Percentiles rank a stretch among this genome's conserved stretches.
Conservation (phyloP, 805 yeast genomes). For the Barnettozyma populi region DNA sequence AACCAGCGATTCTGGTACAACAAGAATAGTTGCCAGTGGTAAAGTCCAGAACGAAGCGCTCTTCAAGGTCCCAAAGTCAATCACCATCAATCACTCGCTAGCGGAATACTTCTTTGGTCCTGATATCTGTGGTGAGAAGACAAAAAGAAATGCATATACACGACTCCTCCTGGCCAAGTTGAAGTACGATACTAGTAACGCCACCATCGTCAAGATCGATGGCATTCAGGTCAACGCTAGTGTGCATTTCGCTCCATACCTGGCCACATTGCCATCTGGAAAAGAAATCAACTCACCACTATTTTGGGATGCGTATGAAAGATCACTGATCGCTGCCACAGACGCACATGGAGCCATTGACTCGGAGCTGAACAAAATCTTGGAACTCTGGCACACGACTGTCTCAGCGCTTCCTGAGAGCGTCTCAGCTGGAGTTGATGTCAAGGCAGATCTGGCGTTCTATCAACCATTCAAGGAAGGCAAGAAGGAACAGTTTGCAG, state of each 20-base stretch:
- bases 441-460: conserved; percentile 24
- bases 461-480: conserved; percentile 23
- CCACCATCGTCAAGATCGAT: conserved; percentile 4
- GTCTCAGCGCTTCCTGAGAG: conserved; percentile 20
- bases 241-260: conserved; percentile 36
- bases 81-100: conserved; percentile 33
- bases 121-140: conserved; percentile 2
- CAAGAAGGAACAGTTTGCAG: conserved; percentile 21
- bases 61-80: conserved; percentile 32
- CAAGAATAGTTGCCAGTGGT: conserved; percentile 27
- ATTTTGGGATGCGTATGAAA: conserved; percentile 54
- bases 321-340: conserved; percentile 54
- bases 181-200: conserved; percentile 30
- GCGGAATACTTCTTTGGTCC: conserved; percentile 29
- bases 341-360: conserved; percentile 56
- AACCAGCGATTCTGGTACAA: conserved; percentile 30
- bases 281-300: conserved; percentile 53
- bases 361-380: conserved; percentile 37
- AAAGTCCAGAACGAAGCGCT: conserved; percentile 17
- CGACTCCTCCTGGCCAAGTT: conserved; percentile 38
- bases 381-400: conserved; percentile 54
- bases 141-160: conserved; percentile 16
- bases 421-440: conserved; percentile 11
- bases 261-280: conserved; percentile 42
- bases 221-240: conserved; percentile 7